A percentile compares a stretch with the other conserved stretches of the same genome.
Conservation (phyloP, 768 basidiomycete species). For the Pluteus cervinus region DNA sequence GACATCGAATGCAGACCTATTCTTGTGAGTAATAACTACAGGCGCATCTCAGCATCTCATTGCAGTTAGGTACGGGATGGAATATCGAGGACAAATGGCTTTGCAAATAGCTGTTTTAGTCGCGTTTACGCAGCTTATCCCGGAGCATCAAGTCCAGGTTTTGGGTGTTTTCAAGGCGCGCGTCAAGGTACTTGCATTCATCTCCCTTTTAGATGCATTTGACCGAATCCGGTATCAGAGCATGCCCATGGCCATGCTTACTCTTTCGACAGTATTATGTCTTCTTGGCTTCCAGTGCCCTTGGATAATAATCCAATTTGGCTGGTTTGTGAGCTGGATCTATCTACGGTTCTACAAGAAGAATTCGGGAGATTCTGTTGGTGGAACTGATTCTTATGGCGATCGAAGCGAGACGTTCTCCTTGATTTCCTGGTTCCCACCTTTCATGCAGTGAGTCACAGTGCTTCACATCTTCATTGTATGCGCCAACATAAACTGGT, state of each 20-base stretch:
- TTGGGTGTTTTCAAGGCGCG: slow-evolving; percentile 78
- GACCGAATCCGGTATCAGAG: too few relatives aligned
- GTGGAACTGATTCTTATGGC: slow-evolving; percentile 70
- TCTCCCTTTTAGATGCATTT: too few relatives aligned
- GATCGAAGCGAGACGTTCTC: slow-evolving; percentile 97
- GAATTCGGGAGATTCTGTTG: slow-evolving; percentile 57
- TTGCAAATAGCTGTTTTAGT: slow-evolving; percentile 86
- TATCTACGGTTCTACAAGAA: slow-evolving; percentile 98
- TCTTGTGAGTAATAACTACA: slow-evolving; percentile 54
- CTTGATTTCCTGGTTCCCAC: slow-evolving; percentile 95
- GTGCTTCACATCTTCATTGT: neutral
- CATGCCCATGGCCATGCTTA: slow-evolving; percentile 92
- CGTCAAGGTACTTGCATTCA: slow-evolving; percentile 86
- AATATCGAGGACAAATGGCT: slow-evolving; percentile 90
- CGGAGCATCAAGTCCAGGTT: slow-evolving; percentile 95
- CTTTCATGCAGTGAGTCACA: slow-evolving; percentile 77
- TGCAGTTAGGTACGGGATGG: slow-evolving; percentile 67
- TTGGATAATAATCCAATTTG: slow-evolving; percentile 94
- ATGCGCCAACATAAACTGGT: slow-evolving; percentile 6
- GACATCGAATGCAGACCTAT: slow-evolving; percentile 63
- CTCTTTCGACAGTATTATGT: slow-evolving; percentile 81
- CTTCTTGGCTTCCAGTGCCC: slow-evolving; percentile 83
- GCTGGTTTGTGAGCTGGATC: slow-evolving; percentile 96
- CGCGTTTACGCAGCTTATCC: slow-evolving; percentile 96
- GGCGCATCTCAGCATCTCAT: slow-evolving; percentile 6